Evolutionary conservation across 331 rosid genomes (phyloP), one percentile per base, ranked within the genome.

Genomic region (Pyrus hybrid): DNA sequence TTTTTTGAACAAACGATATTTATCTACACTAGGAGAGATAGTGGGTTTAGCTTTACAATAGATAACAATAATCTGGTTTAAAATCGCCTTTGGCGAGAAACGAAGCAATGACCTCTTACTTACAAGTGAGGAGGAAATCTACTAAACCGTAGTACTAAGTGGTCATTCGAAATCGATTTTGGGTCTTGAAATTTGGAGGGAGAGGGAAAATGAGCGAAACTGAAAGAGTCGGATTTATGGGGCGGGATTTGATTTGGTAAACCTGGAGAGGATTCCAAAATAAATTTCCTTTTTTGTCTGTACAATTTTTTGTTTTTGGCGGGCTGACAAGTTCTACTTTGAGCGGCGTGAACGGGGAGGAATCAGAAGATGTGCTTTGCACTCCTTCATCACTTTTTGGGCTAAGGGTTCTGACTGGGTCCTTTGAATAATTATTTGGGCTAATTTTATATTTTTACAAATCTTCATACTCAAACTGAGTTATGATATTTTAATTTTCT

Each of bases 201-300:
- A 25, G 58, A 17, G 9, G 73, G 73, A 29, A 67, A 73, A 77
- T 73, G 20, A 63, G 81, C 13, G 70, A 8, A 10, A 20, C 23
- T 7, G 53, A 25, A 51, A 47, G 17, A 43, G 35, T 14, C 8
- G 20, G 63, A 25, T 66, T 77, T 25, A 41, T 60, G 23, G 65
- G 70, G 80, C 37, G 57, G 83, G 72, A 79, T 79, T 62, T 69
- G 75, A 83, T 75, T 75, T 80, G 51, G 54, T 5, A 33, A 49
- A 75, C 20, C 16, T 75, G 77, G 73, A 62, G 80, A n/a, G 80
- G 83, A 54, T 23, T 68, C 56, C 13, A n/a, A 74, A 66, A 54
- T 63, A 45, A 73, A 73, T 12, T 9, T 60, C 20, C 18, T 9
- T 17, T 25, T 72, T 13, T 14, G 21, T 14, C 7, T 25, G 9